These are phyloP conservation scores for Fusarium burgessii DNA, from an alignment of 2,329 filamentous ascomycete species.

Conservation along the genomic window DNA sequence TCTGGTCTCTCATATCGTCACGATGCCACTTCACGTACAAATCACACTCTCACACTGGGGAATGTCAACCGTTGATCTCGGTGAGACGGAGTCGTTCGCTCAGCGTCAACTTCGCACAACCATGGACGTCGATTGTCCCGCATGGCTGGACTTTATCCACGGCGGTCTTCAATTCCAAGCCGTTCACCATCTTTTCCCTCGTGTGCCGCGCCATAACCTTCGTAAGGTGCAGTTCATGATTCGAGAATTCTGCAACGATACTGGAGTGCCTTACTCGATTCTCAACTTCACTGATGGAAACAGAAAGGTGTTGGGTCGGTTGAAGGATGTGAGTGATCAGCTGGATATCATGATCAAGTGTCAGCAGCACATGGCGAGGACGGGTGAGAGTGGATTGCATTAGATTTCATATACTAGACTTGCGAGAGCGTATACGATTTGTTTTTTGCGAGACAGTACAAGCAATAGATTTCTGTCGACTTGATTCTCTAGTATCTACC, in stretches of 20 bases:
- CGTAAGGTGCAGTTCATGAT: constrained; percentile 70
- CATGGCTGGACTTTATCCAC: constrained; percentile 79
- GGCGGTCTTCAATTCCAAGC: constrained; percentile 80
- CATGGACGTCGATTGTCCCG: constrained; percentile 79
- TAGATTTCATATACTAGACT: constrained; percentile 20
- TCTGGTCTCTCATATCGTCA: constrained; percentile 72
- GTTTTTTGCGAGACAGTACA: constrained; percentile 12
- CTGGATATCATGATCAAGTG: constrained; percentile 70
- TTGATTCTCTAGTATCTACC: neutral
- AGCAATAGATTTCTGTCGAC: constrained; percentile 14
- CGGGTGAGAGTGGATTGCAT: constrained; percentile 57
- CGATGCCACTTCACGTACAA: constrained; percentile 77
- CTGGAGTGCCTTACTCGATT: constrained; percentile 71
- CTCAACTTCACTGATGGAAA: constrained; percentile 74
- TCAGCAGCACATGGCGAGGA: constrained; percentile 62
- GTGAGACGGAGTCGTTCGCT: constrained; percentile 73
- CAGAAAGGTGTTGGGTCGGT: constrained; percentile 59
- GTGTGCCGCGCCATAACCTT: constrained; percentile 76
- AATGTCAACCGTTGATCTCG: constrained; percentile 75
- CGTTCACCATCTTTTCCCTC: constrained; percentile 76
- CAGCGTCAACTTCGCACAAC: constrained; percentile 78
- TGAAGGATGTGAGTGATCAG: constrained; percentile 71
- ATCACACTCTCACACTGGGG: constrained; percentile 80
- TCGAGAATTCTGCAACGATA: constrained; percentile 73
- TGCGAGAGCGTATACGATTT: constrained; percentile 12